These are phyloP conservation scores for Fusarium citri DNA, from an alignment of 2,329 filamentous ascomycete genomes.

Conservation along the genomic window DNA sequence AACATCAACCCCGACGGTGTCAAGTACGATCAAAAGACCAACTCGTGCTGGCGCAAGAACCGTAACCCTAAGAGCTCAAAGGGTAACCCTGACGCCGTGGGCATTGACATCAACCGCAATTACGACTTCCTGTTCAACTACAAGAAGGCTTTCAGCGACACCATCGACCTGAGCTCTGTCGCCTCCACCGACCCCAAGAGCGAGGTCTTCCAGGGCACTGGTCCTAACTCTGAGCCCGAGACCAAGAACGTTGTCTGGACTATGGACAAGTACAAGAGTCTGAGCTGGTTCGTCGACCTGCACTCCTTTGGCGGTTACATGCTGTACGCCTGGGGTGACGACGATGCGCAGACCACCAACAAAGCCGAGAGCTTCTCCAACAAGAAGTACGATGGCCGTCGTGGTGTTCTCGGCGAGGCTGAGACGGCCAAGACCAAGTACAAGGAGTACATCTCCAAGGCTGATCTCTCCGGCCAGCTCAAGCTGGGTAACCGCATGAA, in stretches of 20 bases:
- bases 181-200: slow-evolving; percentile 54
- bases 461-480: slow-evolving; percentile 52
- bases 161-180: slow-evolving; percentile 53
- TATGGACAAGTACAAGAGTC: slow-evolving; percentile 60
- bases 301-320: slow-evolving; percentile 65
- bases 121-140: slow-evolving; percentile 70
- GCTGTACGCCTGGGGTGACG: slow-evolving; percentile 68
- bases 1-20: slow-evolving; percentile 67
- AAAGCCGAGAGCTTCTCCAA: slow-evolving; percentile 65
- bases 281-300: slow-evolving; percentile 69
- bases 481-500: slow-evolving; percentile 51
- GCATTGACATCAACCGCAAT: slow-evolving; percentile 67
- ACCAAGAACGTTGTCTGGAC: slow-evolving; percentile 65
- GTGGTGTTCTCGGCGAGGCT: slow-evolving; percentile 59
- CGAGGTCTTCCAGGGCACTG: slow-evolving; percentile 63
- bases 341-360: slow-evolving; percentile 61
- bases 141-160: slow-evolving; percentile 55
- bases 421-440: slow-evolving; percentile 51
- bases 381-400: slow-evolving; percentile 61
- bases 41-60: slow-evolving; percentile 68
- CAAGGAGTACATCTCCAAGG: slow-evolving; percentile 58
- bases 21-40: slow-evolving; percentile 61
- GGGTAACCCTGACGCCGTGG: slow-evolving; percentile 51
- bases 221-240: slow-evolving; percentile 67
- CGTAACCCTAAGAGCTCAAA: slow-evolving; percentile 58